Conservation (phyloP, 768 basidiomycete genomes). For the Amanita rubescens region DNA sequence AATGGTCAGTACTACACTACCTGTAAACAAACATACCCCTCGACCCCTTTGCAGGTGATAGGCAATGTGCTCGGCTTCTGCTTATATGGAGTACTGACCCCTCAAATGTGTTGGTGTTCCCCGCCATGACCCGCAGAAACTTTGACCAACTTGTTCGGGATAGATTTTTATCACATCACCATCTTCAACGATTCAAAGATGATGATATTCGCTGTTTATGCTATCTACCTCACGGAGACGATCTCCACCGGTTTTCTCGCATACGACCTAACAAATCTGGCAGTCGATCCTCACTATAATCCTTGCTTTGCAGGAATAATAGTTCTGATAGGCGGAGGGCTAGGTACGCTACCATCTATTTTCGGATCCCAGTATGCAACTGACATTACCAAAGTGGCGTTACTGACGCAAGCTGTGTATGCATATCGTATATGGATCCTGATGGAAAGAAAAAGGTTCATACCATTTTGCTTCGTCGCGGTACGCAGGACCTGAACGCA, state of each 20-base stretch:
- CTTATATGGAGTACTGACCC: too few species aligned
- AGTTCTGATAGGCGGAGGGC: neutral
- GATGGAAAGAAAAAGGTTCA: constrained; percentile 14
- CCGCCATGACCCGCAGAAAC: too few species aligned
- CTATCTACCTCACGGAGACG: neutral
- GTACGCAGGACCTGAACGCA: neutral
- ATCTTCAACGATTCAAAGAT: too few species aligned
- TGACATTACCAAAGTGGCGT: neutral
- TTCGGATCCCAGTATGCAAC: neutral
- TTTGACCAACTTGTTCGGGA: too few species aligned
- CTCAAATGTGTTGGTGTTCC: too few species aligned
- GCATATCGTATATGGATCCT: constrained; percentile 25
- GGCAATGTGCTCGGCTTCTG: too few species aligned
- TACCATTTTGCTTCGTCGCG: constrained; percentile 8
- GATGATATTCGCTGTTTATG: too few species aligned
- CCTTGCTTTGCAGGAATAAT: neutral
- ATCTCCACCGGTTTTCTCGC: constrained; percentile 21
- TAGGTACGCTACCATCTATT: neutral
- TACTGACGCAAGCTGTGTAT: constrained; percentile 11
- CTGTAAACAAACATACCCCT: too few species aligned
- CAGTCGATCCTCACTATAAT: neutral
- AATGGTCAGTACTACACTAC: too few species aligned
- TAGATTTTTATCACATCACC: too few species aligned
- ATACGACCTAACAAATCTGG: constrained; percentile 12
- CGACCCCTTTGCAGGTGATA: too few species aligned